Base-by-base conservation (phyloP, 2,329 filamentous ascomycete genomes). In the Bipolaris sorokiniana region DNA sequence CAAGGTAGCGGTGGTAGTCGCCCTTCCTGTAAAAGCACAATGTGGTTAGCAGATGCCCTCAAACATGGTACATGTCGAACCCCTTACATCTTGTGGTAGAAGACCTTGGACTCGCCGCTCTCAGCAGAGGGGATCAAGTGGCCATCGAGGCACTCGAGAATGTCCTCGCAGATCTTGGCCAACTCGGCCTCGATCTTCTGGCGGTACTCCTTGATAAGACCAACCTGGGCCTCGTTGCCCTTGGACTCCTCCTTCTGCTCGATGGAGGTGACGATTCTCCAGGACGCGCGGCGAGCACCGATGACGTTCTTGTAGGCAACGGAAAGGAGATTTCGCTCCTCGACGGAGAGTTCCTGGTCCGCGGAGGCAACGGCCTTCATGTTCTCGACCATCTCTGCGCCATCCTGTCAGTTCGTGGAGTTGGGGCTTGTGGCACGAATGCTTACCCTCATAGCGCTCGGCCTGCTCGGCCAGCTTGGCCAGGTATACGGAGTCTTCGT, bases 401-500 rank as follows among this genome's bases (percentile, higher is more conserved):
- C 46, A 42, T 50, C 34, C 22, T 28, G 54, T 74, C 59, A 74
- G 67, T 51, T 48, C 40, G 50, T 54, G 13, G 26, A 22, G 34
- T 54, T 42, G 47, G 51, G 34, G 48, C 48, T 54, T 20, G 31
- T 49, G 31, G 48, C 13, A 36, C 26, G 55, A 31, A 58, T 48
- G 51, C 77, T 73, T 76, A 98, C 95, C 95, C 86, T 99, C 95
- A 84, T 99, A 99, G 81, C 95, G 94, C 89, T 99, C 95, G 82
- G 95, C 95, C 89, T 99, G 95, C 90, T 99, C 95, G 80, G 95
- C 95, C 82, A 99, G 91, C 92, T 98, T 98, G 84, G 95, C 95
- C 81, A 98, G 90, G 83, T 98, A 98, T 78, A 99, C 95, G 77
- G 93, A 94, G 85, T 98, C 93, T 88, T 98, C 94, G 87, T 97